These are phyloP conservation scores for Phytopythium helicoides DNA, from an alignment of 352 stramenopile species.

Conservation along the genomic window DNA sequence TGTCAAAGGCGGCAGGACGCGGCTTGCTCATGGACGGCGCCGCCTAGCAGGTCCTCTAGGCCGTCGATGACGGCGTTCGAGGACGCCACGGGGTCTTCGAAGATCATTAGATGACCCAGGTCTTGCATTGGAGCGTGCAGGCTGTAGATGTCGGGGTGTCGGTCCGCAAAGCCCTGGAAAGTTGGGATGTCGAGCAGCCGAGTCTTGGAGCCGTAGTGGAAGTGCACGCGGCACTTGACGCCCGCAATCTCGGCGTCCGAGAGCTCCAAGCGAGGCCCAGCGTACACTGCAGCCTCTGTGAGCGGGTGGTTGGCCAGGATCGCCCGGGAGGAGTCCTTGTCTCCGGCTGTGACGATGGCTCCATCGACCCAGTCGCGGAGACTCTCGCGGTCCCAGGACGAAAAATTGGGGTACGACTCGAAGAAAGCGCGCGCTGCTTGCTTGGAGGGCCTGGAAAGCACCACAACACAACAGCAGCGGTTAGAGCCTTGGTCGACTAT, in stretches of 20 bases:
- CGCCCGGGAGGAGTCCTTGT: constrained; percentile 10
- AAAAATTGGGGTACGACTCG: constrained; percentile 31
- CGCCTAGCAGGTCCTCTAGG: constrained; percentile 9
- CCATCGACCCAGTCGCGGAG: constrained; percentile 30
- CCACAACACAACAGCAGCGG: not conserved
- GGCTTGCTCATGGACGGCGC: not conserved
- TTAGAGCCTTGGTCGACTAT: too few species aligned
- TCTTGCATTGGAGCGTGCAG: constrained; percentile 17
- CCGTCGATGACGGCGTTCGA: constrained; percentile 22
- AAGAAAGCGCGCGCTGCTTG: constrained; percentile 23
- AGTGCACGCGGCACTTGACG: constrained; percentile 20
- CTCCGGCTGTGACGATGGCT: constrained; percentile 29
- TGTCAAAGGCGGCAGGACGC: constrained; percentile 12
- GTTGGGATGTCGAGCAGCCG: constrained; percentile 17
- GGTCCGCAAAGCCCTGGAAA: constrained; percentile 9
- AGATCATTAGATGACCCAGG: constrained; percentile 39
- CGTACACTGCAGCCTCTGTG: constrained; percentile 39
- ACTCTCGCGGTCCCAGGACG: constrained; percentile 38
- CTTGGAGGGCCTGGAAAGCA: constrained; percentile 16
- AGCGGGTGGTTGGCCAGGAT: constrained; percentile 33
- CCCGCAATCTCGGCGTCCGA: constrained; percentile 24
- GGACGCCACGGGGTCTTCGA: constrained; percentile 37
- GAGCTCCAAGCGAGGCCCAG: constrained; percentile 13
- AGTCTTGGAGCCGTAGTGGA: constrained; percentile 29
- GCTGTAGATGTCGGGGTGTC: constrained; percentile 23